A percentile compares a stretch with the other conserved stretches of the same genome.
Evolutionary conservation across 352 stramenopile genomes (phyloP).

Genomic region (Phytophthora kernoviae): DNA sequence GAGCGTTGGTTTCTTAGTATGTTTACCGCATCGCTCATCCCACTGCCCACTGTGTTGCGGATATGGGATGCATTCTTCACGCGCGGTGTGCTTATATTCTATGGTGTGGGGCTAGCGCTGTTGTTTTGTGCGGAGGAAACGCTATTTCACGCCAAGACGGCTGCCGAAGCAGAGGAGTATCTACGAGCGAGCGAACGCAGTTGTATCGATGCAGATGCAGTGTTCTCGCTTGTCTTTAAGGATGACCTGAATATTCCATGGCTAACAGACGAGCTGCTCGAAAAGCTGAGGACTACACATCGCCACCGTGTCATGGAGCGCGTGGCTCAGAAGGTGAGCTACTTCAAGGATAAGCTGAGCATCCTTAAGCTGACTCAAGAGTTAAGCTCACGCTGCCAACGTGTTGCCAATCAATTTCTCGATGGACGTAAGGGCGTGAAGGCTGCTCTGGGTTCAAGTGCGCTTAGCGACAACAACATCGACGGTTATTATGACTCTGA

Average conservation of each 20-base stretch:
- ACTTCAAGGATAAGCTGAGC: conserved; percentile 53
- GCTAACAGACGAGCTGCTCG: conserved; percentile 68
- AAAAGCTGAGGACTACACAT: conserved; percentile 56
- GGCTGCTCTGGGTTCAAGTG: conserved; percentile 12
- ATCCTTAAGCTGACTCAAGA: conserved; percentile 67
- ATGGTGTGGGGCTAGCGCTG: conserved; percentile 70
- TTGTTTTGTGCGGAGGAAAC: conserved; percentile 71
- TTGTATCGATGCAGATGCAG: conserved; percentile 70
- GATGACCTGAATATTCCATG: conserved; percentile 82
- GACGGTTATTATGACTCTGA: conserved; percentile 1
- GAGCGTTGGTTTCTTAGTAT: conserved; percentile 81
- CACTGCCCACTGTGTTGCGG: conserved; percentile 75
- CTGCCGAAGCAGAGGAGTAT: conserved; percentile 53
- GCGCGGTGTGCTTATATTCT: conserved; percentile 71
- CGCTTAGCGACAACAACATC: not conserved
- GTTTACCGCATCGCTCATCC: conserved; percentile 70
- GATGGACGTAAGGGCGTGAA: conserved; percentile 21
- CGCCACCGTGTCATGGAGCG: conserved; percentile 59
- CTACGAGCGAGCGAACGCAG: conserved; percentile 57
- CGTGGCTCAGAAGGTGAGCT: conserved; percentile 53
- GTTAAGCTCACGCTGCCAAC: conserved; percentile 38
- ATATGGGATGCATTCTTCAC: conserved; percentile 86
- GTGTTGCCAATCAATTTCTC: conserved; percentile 43
- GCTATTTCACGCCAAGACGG: conserved; percentile 64
- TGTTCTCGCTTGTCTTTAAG: conserved; percentile 81